phyloP scores from a whole-genome alignment of 495 filamentous ascomycete genomes.

The Penicillium bovifimosum region DNA sequence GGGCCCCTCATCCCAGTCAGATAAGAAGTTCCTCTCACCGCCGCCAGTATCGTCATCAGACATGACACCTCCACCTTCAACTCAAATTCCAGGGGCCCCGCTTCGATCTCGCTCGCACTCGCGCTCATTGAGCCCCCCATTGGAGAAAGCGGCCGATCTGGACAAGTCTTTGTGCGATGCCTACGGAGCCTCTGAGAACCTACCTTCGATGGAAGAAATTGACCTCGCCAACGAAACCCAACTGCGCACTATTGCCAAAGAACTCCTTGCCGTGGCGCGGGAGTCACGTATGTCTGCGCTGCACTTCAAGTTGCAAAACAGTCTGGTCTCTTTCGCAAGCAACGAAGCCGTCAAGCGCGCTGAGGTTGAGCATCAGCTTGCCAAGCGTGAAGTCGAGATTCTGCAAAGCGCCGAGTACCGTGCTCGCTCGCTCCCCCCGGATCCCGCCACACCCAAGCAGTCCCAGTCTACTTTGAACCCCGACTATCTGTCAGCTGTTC shows the following conservation, averaged over 20 bases:
- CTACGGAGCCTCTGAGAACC: slow-evolving; percentile 45
- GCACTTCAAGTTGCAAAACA: slow-evolving; percentile 90
- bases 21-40: slow-evolving; percentile 36
- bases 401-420: slow-evolving; percentile 56
- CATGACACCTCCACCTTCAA: slow-evolving; percentile 72
- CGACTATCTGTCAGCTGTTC: slow-evolving; percentile 40
- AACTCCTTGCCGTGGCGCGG: slow-evolving; percentile 46
- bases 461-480: slow-evolving; percentile 26
- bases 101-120: slow-evolving; percentile 38
- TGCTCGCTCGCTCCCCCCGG: slow-evolving; percentile 35
- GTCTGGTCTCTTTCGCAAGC: slow-evolving; percentile 78
- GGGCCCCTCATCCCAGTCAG: slow-evolving; percentile 27
- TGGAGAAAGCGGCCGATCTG: slow-evolving; percentile 54
- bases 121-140: slow-evolving; percentile 33
- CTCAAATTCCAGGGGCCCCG: slow-evolving; percentile 51
- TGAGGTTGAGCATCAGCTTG: slow-evolving; percentile 88
- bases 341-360: slow-evolving; percentile 81
- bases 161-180: slow-evolving; percentile 49
- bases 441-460: slow-evolving; percentile 27
- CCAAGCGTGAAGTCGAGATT: slow-evolving; percentile 83
- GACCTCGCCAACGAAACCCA: slow-evolving; percentile 53
- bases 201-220: slow-evolving; percentile 61
- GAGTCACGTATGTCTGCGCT: slow-evolving; percentile 76
- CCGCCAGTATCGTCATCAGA: slow-evolving; percentile 40
- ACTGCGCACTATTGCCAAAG: slow-evolving; percentile 55